Evolutionary conservation across 495 filamentous ascomycete species (phyloP).

Genomic region (Penicillium longicatenatum): DNA sequence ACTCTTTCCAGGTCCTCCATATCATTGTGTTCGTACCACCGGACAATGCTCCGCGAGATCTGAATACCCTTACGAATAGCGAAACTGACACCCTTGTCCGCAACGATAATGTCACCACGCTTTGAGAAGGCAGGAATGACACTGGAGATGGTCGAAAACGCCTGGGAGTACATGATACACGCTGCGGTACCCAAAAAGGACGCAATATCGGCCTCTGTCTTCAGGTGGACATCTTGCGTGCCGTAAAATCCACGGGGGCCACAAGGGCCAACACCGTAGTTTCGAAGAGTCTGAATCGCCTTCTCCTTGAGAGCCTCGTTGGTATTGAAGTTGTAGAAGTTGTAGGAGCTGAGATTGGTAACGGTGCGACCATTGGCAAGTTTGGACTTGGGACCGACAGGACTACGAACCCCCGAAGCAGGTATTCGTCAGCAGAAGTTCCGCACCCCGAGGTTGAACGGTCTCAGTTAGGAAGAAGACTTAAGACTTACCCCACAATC

Average conservation of each 20-base stretch:
- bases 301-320: slow-evolving; percentile 93
- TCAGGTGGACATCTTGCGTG: slow-evolving; percentile 97
- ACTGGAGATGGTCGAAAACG: slow-evolving; percentile 90
- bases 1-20: slow-evolving; percentile 90
- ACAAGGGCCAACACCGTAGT: slow-evolving; percentile 94
- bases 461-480: background rate
- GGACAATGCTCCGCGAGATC: slow-evolving; percentile 83
- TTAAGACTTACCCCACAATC: slow-evolving; percentile 71
- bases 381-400: slow-evolving; percentile 87
- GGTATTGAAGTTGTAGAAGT: slow-evolving; percentile 93
- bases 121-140: slow-evolving; percentile 97
- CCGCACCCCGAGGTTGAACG: background rate
- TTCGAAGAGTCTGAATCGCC: slow-evolving; percentile 88
- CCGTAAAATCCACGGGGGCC: slow-evolving; percentile 97
- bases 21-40: slow-evolving; percentile 96
- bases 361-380: slow-evolving; percentile 88
- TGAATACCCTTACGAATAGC: slow-evolving; percentile 93
- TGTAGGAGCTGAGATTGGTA: slow-evolving; percentile 88
- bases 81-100: slow-evolving; percentile 93
- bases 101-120: slow-evolving; percentile 95
- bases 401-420: slow-evolving; percentile 48
- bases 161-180: slow-evolving; percentile 93
- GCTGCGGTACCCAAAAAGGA: slow-evolving; percentile 80
- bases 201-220: slow-evolving; percentile 92
- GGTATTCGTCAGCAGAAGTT: slow-evolving; percentile 19